Evolutionary conservation across 2,329 filamentous ascomycete genomes (phyloP).

Genomic region (Tympanopsis confertula): DNA sequence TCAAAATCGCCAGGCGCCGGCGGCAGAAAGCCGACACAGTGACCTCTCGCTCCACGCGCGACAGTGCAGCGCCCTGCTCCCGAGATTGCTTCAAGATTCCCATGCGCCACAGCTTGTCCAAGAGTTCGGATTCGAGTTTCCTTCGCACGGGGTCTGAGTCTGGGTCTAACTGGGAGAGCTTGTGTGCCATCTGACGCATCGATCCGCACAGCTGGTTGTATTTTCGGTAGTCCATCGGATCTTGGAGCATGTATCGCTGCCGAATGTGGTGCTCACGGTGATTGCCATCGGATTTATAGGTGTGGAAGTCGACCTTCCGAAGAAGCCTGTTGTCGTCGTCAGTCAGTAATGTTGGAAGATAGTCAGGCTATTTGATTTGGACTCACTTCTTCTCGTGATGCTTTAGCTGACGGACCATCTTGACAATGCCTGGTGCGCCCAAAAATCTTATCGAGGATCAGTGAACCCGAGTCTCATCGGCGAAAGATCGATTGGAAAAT

Average conservation of each 20-base stretch:
- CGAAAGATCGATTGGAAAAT: no score
- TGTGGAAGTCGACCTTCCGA: slow-evolving; percentile 58
- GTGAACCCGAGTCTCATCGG: no score
- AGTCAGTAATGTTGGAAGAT: slow-evolving; percentile 1
- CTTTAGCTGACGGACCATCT: slow-evolving; percentile 58
- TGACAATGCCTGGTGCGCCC: neutral
- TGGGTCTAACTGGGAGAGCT: slow-evolving; percentile 48
- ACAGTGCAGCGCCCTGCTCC: slow-evolving; percentile 43
- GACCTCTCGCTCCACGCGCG: slow-evolving; percentile 51
- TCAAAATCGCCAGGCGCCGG: slow-evolving; percentile 47
- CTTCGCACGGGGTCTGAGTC: slow-evolving; percentile 42
- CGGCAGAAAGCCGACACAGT: slow-evolving; percentile 53
- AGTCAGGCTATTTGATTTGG: neutral
- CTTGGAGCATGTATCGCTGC: slow-evolving; percentile 49
- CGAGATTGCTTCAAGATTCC: slow-evolving; percentile 50
- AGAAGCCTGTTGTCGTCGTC: slow-evolving; percentile 33
- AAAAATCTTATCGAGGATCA: no score
- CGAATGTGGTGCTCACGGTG: slow-evolving; percentile 51
- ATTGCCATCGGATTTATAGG: slow-evolving; percentile 49
- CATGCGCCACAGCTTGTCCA: slow-evolving; percentile 56
- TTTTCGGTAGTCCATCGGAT: slow-evolving; percentile 47
- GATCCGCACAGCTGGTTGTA: slow-evolving; percentile 40
- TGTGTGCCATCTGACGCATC: slow-evolving; percentile 53
- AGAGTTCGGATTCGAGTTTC: slow-evolving; percentile 47
- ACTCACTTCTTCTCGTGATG: slow-evolving; percentile 52